Evolutionary conservation across 1,139 yeast genomes (phyloP).

Genomic region (Debaryomyces sp.): DNA sequence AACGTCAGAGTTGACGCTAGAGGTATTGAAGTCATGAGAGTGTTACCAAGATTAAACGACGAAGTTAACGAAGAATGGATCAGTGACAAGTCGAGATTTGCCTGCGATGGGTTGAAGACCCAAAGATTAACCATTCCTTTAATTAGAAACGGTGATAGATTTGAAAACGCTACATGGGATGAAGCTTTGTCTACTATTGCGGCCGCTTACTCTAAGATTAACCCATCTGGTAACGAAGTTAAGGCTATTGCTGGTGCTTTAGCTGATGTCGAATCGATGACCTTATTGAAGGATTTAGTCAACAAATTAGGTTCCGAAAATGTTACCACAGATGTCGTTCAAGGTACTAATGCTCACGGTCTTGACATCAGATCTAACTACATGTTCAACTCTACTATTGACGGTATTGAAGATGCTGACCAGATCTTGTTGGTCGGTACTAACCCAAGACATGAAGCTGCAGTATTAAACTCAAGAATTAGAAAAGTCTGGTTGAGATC

Average conservation of each 20-base stretch:
- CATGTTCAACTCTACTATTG: constrained; percentile 76
- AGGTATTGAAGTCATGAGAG: constrained; percentile 89
- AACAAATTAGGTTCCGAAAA: constrained; percentile 83
- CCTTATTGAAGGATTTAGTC: constrained; percentile 77
- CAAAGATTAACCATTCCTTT: constrained; percentile 86
- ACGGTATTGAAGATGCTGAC: constrained; percentile 83
- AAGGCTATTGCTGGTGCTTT: constrained; percentile 85
- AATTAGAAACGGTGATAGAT: constrained; percentile 69
- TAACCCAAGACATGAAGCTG: constrained; percentile 90
- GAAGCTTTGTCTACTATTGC: constrained; percentile 77
- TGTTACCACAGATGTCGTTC: constrained; percentile 69
- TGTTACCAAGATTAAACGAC: constrained; percentile 83
- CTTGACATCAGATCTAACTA: constrained; percentile 80
- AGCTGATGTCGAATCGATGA: constrained; percentile 81
- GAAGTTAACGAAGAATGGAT: constrained; percentile 93
- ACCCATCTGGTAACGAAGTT: constrained; percentile 71
- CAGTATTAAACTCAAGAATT: constrained; percentile 82
- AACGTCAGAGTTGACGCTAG: constrained; percentile 84
- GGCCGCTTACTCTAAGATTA: constrained; percentile 57
- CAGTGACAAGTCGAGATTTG: constrained; percentile 84
- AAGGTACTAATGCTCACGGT: constrained; percentile 67
- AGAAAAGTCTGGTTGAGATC: constrained; percentile 82
- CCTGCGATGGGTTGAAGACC: constrained; percentile 83
- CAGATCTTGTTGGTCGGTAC: constrained; percentile 79
- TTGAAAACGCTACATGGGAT: constrained; percentile 85